These are phyloP conservation scores for Globisporangium echinulatum DNA, from an alignment of 352 stramenopile species.

Conservation along the genomic window DNA sequence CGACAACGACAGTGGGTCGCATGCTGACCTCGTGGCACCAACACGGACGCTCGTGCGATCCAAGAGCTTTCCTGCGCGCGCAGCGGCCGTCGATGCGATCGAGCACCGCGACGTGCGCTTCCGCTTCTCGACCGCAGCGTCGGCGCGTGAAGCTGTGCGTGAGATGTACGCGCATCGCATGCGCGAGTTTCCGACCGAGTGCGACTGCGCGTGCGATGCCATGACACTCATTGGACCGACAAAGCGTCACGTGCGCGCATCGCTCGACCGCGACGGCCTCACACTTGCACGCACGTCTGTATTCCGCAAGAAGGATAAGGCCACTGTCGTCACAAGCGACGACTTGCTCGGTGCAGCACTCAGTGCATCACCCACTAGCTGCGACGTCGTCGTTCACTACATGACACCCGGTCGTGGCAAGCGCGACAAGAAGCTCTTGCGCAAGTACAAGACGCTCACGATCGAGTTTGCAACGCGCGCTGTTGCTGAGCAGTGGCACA, in stretches of 20 bases:
- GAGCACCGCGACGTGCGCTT: constrained; percentile 50
- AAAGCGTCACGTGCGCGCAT: constrained; percentile 45
- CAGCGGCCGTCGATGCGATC: constrained; percentile 51
- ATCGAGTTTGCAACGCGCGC: constrained; percentile 28
- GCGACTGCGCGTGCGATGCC: constrained; percentile 20
- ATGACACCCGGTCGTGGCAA: constrained; percentile 54
- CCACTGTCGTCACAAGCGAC: constrained; percentile 41
- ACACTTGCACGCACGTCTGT: constrained; percentile 45
- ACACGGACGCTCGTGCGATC: constrained; percentile 24
- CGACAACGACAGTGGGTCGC: not conserved
- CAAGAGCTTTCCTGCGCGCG: constrained; percentile 51
- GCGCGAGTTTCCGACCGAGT: constrained; percentile 49
- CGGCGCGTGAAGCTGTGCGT: constrained; percentile 50
- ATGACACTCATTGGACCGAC: constrained; percentile 38
- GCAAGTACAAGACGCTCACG: constrained; percentile 35
- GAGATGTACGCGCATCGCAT: constrained; percentile 63
- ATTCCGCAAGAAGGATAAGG: constrained; percentile 57
- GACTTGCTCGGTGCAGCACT: constrained; percentile 39
- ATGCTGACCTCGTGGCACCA: not conserved
- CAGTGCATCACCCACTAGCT: not conserved
- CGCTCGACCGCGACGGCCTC: constrained; percentile 51
- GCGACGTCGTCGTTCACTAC: constrained; percentile 42
- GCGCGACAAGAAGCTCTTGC: constrained; percentile 47
- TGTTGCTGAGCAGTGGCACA: constrained; percentile 26
- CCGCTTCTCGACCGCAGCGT: constrained; percentile 49